Conservation (phyloP, 1,284 basidiomycete species). For the Phlebopus sp. region DNA sequence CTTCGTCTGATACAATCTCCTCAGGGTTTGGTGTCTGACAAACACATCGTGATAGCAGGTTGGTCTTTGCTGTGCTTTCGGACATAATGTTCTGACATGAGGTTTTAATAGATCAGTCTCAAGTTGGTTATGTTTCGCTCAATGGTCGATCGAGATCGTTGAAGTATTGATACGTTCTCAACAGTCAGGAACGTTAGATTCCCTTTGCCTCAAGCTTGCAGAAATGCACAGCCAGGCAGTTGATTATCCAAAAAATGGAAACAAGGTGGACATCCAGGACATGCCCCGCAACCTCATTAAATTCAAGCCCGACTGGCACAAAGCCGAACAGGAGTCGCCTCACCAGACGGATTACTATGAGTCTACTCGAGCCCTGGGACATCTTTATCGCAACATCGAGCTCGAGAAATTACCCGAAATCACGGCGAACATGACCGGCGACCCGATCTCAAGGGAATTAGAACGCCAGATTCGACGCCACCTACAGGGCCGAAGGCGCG, state of each 20-base stretch:
- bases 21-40: conserved; percentile 65
- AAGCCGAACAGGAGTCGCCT: conserved; percentile 57
- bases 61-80: conserved; percentile 1
- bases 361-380: conserved; percentile 64
- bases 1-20: background rate
- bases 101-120: conserved; percentile 56
- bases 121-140: conserved; percentile 34
- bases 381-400: conserved; percentile 60
- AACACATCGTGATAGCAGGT: conserved; percentile 73
- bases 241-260: conserved; percentile 73
- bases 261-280: conserved; percentile 53
- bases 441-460: conserved; percentile 51
- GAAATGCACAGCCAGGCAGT: conserved; percentile 66
- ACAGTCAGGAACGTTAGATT: conserved; percentile 66
- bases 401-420: conserved; percentile 40
- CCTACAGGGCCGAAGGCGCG: conserved; percentile 31
- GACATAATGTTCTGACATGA: background rate
- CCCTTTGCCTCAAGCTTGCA: conserved; percentile 61
- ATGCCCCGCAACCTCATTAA: conserved; percentile 52
- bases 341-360: conserved; percentile 66
- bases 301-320: conserved; percentile 76
- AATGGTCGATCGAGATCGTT: background rate
- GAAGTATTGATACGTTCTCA: background rate
- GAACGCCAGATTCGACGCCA: conserved; percentile 37
- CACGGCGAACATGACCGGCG: conserved; percentile 23